Percentiles rank a stretch among this genome's conserved stretches.
phyloP scores from a whole-genome alignment of 345 rosid genomes.

The Fremontodendron californicum region DNA sequence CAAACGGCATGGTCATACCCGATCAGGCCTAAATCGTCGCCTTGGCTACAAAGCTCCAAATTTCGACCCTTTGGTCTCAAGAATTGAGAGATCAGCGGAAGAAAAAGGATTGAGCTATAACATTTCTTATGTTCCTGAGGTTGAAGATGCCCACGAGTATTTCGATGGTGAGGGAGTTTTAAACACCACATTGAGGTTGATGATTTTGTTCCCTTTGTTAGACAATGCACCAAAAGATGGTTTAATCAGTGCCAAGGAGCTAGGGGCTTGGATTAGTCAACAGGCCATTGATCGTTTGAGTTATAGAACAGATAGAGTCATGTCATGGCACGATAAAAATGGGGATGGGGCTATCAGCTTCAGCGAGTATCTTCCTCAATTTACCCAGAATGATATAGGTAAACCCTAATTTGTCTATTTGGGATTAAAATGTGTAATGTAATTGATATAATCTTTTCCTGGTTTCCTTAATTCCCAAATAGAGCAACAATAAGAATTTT shows the following conservation, averaged over 20 bases:
- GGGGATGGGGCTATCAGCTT: constrained; percentile 53
- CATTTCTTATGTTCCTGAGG: not conserved
- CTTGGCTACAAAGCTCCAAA: constrained; percentile 40
- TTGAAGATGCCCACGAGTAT: constrained; percentile 27
- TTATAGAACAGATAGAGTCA: constrained; percentile 41
- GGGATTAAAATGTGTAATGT: not conserved
- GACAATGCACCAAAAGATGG: constrained; percentile 55
- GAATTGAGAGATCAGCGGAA: constrained; percentile 36
- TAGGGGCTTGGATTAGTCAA: constrained; percentile 50
- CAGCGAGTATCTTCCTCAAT: constrained; percentile 55
- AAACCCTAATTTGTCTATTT: not conserved
- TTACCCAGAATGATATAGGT: constrained; percentile 54
- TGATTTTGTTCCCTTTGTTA: constrained; percentile 55
- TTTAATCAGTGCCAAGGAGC: constrained; percentile 46
- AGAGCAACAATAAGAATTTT: too few relatives aligned
- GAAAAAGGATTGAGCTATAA: constrained; percentile 11
- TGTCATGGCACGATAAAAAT: constrained; percentile 45
- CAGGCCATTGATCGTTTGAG: constrained; percentile 47
- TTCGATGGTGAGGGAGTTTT: constrained; percentile 38
- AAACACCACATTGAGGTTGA: constrained; percentile 55
- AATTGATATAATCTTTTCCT: not conserved
- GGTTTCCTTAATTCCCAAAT: too few relatives aligned
- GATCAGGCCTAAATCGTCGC: constrained; percentile 35
- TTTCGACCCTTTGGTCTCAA: constrained; percentile 56
- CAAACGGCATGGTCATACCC: constrained; percentile 5